Evolutionary conservation across 805 yeast species (phyloP).

Genomic region (Yamadazyma insecticola): DNA sequence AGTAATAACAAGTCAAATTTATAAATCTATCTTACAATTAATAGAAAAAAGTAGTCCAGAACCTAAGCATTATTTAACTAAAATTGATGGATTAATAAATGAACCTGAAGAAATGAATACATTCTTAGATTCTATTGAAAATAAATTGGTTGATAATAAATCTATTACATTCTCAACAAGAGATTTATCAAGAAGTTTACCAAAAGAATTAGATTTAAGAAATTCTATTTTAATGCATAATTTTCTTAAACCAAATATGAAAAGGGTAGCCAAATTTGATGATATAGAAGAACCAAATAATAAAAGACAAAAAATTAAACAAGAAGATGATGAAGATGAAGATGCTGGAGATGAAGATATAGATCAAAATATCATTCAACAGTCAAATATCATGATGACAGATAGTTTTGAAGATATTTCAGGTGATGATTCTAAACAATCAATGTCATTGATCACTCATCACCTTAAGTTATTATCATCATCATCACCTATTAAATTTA

Average conservation of each 20-base stretch:
- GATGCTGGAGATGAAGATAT: conserved; percentile 17
- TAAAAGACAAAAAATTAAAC: conserved; percentile 20
- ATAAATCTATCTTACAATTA: conserved; percentile 48
- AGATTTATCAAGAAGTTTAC: conserved; percentile 32
- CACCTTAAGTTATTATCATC: conserved; percentile 68
- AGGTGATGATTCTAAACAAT: conserved; percentile 16
- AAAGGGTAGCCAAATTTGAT: conserved; percentile 13
- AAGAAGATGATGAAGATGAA: conserved; percentile 25
- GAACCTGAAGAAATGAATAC: conserved; percentile 41
- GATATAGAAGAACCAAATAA: conserved; percentile 12
- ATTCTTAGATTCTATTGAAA: conserved; percentile 26
- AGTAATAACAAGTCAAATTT: conserved; percentile 58
- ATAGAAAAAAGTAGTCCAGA: conserved; percentile 56
- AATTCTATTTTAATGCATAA: conserved; percentile 42
- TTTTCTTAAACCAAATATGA: conserved; percentile 32
- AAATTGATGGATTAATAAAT: conserved; percentile 45
- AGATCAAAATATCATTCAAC: conserved; percentile 1
- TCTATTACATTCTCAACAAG: conserved; percentile 31
- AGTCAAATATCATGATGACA: conserved; percentile 9
- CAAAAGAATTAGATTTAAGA: conserved; percentile 39
- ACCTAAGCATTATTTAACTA: conserved; percentile 33
- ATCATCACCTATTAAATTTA: conserved; percentile 50
- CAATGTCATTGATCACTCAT: conserved; percentile 40
- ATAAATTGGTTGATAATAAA: conserved; percentile 28
- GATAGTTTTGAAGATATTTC: not conserved